Conservation (phyloP, 2,329 filamentous ascomycete genomes). For the Hypoxylon sp. region DNA sequence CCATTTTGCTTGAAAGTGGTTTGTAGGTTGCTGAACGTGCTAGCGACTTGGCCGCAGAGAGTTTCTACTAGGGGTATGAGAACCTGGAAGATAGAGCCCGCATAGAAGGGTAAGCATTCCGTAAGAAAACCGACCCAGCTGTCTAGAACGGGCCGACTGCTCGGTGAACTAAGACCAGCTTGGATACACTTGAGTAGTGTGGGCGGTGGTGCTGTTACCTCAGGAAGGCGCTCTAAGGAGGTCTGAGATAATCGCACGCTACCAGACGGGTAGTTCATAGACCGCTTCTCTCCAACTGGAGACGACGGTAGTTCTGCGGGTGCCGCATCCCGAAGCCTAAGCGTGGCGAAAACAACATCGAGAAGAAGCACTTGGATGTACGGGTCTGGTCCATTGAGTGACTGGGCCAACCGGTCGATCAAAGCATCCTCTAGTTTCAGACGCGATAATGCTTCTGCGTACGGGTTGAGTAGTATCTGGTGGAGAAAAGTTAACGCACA, state of each 20-base stretch:
- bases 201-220: conserved; percentile 70
- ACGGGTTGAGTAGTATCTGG: conserved; percentile 76
- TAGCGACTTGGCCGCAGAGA: conserved; percentile 82
- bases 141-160: conserved; percentile 83
- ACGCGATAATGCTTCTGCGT: conserved; percentile 70
- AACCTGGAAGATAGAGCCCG: conserved; percentile 88
- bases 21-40: conserved; percentile 80
- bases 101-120: conserved; percentile 87
- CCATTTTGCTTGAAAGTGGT: conserved; percentile 68
- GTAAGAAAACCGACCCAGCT: conserved; percentile 91
- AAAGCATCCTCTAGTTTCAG: conserved; percentile 79
- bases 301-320: conserved; percentile 60
- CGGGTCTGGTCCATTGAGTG: conserved; percentile 73
- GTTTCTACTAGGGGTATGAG: conserved; percentile 92
- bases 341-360: conserved; percentile 80
- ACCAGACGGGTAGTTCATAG: conserved; percentile 60
- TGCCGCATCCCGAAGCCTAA: conserved; percentile 73
- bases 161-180: conserved; percentile 81
- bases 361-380: conserved; percentile 83
- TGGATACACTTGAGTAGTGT: conserved; percentile 87
- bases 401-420: conserved; percentile 75
- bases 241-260: conserved; percentile 59
- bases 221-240: conserved; percentile 49
- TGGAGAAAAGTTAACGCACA: conserved; percentile 78
- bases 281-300: conserved; percentile 64